Conservation (phyloP, 805 yeast species). For the Kazachstania bromeliacearum region DNA sequence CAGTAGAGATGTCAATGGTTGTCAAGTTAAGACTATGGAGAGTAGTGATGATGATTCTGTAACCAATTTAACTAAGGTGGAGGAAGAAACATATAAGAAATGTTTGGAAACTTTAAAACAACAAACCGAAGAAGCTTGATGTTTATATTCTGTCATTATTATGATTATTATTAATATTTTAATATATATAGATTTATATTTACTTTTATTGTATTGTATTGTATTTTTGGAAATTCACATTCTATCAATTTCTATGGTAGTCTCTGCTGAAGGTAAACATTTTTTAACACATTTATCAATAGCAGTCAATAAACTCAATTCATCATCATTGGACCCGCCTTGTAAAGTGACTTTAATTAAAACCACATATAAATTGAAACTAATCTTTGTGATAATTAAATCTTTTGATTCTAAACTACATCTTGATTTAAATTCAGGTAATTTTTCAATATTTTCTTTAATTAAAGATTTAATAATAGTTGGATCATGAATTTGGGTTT, state of each 20-base stretch:
- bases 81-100: constrained; percentile 34
- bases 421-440: constrained; percentile 44
- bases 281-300: constrained; percentile 22
- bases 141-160: background rate
- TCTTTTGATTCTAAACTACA: constrained; percentile 37
- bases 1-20: constrained; percentile 36
- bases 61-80: constrained; percentile 26
- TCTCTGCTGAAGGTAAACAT: constrained; percentile 19
- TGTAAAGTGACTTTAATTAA: constrained; percentile 47
- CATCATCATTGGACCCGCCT: constrained; percentile 70
- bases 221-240: constrained; percentile 1
- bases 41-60: constrained; percentile 6
- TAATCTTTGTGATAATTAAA: constrained; percentile 51
- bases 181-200: background rate
- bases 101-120: constrained; percentile 37
- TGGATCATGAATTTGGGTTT: constrained; percentile 6
- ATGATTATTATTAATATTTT: too few species aligned
- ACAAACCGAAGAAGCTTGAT: constrained; percentile 27
- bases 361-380: constrained; percentile 49
- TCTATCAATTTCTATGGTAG: constrained; percentile 27
- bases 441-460: constrained; percentile 34
- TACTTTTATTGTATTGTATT: background rate
- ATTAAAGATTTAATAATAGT: constrained; percentile 31
- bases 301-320: constrained; percentile 38
- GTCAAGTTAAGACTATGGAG: constrained; percentile 11